Base-by-base conservation (phyloP, 345 rosid genomes). In the Triadica sebifera region DNA sequence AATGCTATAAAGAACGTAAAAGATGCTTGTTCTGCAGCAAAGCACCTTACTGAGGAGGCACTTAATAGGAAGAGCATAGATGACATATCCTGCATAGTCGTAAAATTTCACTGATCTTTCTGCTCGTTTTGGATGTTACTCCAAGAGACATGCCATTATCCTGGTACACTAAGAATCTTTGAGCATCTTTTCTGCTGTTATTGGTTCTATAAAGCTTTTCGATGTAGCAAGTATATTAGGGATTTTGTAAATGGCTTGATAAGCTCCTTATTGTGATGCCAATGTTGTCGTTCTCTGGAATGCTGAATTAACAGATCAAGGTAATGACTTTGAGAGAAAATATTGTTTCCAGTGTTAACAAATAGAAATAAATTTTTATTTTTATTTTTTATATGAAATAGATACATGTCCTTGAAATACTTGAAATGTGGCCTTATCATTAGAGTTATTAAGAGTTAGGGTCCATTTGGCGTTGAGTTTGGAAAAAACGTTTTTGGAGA, bases 21-120 rank as follows among this genome's bases (percentile, higher is more conserved):
- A 82, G 99, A 95, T 88, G 86, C 99, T 5, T 85, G 80, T 64
- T 75, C 91, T 34, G 98, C 98, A 0, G 98, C 99, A n/a, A 93
- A 88, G 83, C 86, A 75, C 69, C 94, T 95, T 37, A 67, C 93
- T 1, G 99, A 90, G 72, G 98, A 90, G 69, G 99, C 99, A 37
- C 81, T 90, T 67, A 76, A 77, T 59, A 89, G 93, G 86, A 80
- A 75, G 65, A 95, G 96, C 78, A 71, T 80, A n/a, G 99, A 93
- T 53, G 99, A 95, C 79, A 93, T 93, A 79, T 95, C 99, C 57
- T 85, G 88, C 70, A 64, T 95, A 22, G 96, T 93, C n/a, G 91
- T 95, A 65, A 93, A 88, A 78, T 87, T 95, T 81, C 79, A 81
- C 61, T 79, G 80, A 85, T 69, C 55, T 72, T 71, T 24, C 46